Evolutionary conservation across 352 stramenopile species (phyloP).

Genomic region (Achlya hypogyna): DNA sequence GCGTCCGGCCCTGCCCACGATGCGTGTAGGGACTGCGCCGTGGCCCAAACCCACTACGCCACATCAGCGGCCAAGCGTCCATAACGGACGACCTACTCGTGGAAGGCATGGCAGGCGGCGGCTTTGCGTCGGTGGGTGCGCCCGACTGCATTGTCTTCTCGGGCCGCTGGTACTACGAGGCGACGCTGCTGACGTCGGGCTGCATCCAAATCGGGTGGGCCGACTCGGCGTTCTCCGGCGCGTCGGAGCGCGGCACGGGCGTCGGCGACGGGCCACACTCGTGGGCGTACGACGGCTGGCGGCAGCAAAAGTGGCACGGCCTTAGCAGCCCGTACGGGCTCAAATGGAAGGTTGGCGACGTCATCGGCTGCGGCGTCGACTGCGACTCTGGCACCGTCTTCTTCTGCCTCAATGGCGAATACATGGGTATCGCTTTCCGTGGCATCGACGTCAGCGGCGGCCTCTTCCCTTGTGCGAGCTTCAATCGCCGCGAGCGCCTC

Average conservation of each 20-base stretch:
- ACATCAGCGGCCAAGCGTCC: slow-evolving; percentile 77
- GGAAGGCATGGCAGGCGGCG: slow-evolving; percentile 71
- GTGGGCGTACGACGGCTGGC: slow-evolving; percentile 90
- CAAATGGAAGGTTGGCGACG: slow-evolving; percentile 88
- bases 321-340: slow-evolving; percentile 77
- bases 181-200: slow-evolving; percentile 85
- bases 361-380: slow-evolving; percentile 86
- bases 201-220: slow-evolving; percentile 93
- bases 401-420: slow-evolving; percentile 89
- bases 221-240: slow-evolving; percentile 79
- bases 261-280: slow-evolving; percentile 88
- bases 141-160: slow-evolving; percentile 68
- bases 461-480: slow-evolving; percentile 80
- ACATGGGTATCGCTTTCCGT: slow-evolving; percentile 81
- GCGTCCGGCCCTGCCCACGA: not conserved
- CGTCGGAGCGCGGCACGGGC: slow-evolving; percentile 82
- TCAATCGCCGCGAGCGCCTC: slow-evolving; percentile 77
- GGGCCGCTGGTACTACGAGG: slow-evolving; percentile 88
- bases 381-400: slow-evolving; percentile 80
- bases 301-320: slow-evolving; percentile 87
- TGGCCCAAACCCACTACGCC: slow-evolving; percentile 63
- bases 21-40: not conserved
- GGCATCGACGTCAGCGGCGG: slow-evolving; percentile 71
- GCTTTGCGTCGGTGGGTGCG: slow-evolving; percentile 77
- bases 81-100: slow-evolving; percentile 83